A percentile compares a stretch with the other conserved stretches of the same genome.
These are phyloP conservation scores for Leccinum barrowsii DNA, from an alignment of 768 basidiomycete species.

Conservation along the genomic window DNA sequence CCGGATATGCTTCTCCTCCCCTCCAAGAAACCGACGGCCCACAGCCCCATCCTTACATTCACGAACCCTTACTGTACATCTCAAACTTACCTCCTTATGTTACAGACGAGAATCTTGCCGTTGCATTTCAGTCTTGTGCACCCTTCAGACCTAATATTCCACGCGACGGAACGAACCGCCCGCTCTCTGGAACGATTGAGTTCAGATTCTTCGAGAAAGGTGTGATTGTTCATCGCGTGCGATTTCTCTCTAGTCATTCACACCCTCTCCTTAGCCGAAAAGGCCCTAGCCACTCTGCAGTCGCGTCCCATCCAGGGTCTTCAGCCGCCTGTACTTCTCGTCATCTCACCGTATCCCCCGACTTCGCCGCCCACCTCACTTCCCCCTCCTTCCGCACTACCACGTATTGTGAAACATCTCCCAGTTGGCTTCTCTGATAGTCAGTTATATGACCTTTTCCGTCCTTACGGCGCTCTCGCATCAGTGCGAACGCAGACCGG, in stretches of 20 bases:
- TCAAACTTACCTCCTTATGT: conserved; percentile 72
- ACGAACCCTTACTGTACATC: conserved; percentile 79
- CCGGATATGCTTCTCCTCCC: conserved; percentile 33
- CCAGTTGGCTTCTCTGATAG: conserved; percentile 65
- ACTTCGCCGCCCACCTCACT: conserved; percentile 72
- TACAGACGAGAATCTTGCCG: conserved; percentile 72
- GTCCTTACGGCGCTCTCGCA: conserved; percentile 79
- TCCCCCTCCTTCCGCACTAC: conserved; percentile 71
- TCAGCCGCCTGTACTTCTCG: conserved; percentile 55
- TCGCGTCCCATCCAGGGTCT: conserved; percentile 65
- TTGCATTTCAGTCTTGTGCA: conserved; percentile 69
- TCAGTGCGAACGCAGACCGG: conserved; percentile 71
- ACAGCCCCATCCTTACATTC: conserved; percentile 75
- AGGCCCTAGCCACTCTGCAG: conserved; percentile 82
- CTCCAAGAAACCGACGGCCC: conserved; percentile 31
- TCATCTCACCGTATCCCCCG: conserved; percentile 81
- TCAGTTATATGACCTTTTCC: conserved; percentile 80
- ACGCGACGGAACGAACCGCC: conserved; percentile 51
- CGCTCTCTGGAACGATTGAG: conserved; percentile 73
- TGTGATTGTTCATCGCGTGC: conserved; percentile 32
- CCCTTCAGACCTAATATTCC: conserved; percentile 78
- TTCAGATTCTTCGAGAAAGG: conserved; percentile 82
- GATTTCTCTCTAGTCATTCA: conserved; percentile 7
- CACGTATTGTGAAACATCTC: conserved; percentile 83
- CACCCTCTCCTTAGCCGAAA: conserved; percentile 58